phyloP scores from a whole-genome alignment of 805 yeast genomes.

The Metschnikowia continentalis region DNA sequence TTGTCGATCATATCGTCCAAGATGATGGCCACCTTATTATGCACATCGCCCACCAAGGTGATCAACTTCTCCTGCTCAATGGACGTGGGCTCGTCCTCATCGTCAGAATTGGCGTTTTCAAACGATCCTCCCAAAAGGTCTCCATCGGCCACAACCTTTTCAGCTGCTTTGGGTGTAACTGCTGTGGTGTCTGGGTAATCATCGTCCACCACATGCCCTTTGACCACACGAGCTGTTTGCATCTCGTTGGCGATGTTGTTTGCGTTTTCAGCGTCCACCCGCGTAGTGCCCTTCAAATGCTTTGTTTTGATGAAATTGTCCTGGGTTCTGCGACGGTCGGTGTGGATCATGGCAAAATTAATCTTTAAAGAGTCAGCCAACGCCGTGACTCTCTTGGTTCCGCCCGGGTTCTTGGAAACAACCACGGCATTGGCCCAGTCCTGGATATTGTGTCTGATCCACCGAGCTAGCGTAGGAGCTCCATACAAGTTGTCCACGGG shows the following conservation, averaged over 20 bases:
- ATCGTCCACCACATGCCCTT: conserved; percentile 96
- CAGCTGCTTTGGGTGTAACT: not conserved
- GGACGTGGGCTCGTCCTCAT: conserved; percentile 70
- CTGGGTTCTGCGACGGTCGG: conserved; percentile 89
- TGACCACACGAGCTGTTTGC: conserved; percentile 92
- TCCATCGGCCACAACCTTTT: conserved; percentile 19
- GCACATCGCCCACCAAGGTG: conserved; percentile 94
- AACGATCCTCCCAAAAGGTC: conserved; percentile 78
- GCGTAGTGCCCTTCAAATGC: conserved; percentile 32
- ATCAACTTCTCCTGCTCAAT: conserved; percentile 76
- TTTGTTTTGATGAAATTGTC: conserved; percentile 47
- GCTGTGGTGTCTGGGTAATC: conserved; percentile 41
- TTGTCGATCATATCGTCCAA: conserved; percentile 97
- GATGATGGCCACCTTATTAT: conserved; percentile 85
- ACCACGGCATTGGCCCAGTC: conserved; percentile 88
- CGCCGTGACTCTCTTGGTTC: conserved; percentile 96
- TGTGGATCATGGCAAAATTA: conserved; percentile 98
- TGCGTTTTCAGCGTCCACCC: conserved; percentile 56
- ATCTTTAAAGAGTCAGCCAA: conserved; percentile 95
- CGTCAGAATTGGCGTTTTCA: conserved; percentile 80
- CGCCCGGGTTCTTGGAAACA: conserved; percentile 99
- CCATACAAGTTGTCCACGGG: conserved; percentile 97
- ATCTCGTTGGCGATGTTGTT: conserved; percentile 72
- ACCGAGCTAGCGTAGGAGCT: conserved; percentile 91
- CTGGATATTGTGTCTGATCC: conserved; percentile 89